Base-by-base conservation (phyloP, 805 yeast species). In the Metschnikowia similis region DNA sequence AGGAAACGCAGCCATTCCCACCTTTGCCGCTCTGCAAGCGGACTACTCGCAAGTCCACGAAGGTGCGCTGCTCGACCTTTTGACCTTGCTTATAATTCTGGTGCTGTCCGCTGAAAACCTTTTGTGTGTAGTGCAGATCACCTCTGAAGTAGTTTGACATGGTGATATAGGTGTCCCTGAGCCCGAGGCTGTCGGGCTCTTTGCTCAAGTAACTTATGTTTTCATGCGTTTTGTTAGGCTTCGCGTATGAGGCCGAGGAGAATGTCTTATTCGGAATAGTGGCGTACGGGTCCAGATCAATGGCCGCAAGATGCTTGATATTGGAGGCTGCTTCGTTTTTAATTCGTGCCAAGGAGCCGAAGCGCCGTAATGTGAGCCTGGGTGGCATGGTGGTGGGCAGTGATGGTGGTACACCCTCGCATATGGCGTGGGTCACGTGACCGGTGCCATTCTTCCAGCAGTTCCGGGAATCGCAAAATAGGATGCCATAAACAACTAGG, bases 1-100 rank as follows among this genome's bases (percentile, higher is more conserved):
- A 94, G 0, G 97, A 86, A 0, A 89, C 85, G 31, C 80, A 75
- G 6, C 99, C 99, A 63, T 85, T 76, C 1, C 99, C 99, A 17
- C 99, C 99, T 37, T 71, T 74, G 0, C 99, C 99, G 28, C 96
- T 82, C 3, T 70, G 64, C 8, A 89, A 70, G 48, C 80, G 80
- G 8, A 92, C 75, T 7, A 88, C 76, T 51, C 85, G 78, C 3
- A 71, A 76, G 77, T 76, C 76, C 30, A 56, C 70, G 52, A 73
- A 73, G 34, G 75, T 69, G 35, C 72, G 56, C 51, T 66, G 71
- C 47, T 71, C 76, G 2, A 67, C 61, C 45, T 61, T 59, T 46
- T 64, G 64, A 9, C 69, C 76, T 51, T 65, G 67, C 36, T 59
- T 52, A 48, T 56, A 54, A 41, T 56, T 53, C 34, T 50, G 56